phyloP scores from a whole-genome alignment of 176 grass and related monocot genomes.

The Miscanthus lutarioriparius region DNA sequence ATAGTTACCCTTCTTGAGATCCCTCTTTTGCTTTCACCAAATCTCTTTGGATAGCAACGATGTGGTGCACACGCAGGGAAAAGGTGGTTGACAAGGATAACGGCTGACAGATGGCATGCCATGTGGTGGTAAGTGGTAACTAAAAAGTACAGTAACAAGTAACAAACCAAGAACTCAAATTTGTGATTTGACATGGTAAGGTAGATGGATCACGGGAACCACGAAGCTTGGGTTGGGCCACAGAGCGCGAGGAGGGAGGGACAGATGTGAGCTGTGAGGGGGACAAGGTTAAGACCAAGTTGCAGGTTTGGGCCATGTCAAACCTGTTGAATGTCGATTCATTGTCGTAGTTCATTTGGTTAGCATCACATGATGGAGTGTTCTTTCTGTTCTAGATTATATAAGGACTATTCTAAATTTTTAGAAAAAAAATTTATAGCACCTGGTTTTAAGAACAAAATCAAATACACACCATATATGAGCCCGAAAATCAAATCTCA shows the following conservation, averaged over 20 bases:
- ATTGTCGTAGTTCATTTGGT: not conserved
- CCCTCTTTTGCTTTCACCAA: not conserved
- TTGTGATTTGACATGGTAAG: constrained; percentile 6
- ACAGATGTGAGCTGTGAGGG: not conserved
- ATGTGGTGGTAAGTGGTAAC: not conserved
- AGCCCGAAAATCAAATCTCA: no score
- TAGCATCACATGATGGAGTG: not conserved
- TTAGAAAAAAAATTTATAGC: not conserved
- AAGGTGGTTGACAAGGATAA: not conserved
- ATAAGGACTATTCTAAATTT: not conserved
- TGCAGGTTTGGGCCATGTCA: not conserved
- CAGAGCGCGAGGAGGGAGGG: not conserved
- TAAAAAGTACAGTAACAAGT: not conserved
- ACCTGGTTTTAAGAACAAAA: no score
- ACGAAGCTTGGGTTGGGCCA: not conserved
- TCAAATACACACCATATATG: no score
- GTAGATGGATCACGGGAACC: not conserved
- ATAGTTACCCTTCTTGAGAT: not conserved
- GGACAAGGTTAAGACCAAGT: not conserved
- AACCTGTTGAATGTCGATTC: not conserved
- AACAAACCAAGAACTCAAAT: not conserved
- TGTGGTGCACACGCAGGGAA: not conserved
- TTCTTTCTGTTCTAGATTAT: not conserved
- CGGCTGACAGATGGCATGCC: not conserved
- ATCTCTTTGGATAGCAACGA: not conserved